Conservation (phyloP, 2,329 filamentous ascomycete genomes). For the Colletotrichum australisinense region DNA sequence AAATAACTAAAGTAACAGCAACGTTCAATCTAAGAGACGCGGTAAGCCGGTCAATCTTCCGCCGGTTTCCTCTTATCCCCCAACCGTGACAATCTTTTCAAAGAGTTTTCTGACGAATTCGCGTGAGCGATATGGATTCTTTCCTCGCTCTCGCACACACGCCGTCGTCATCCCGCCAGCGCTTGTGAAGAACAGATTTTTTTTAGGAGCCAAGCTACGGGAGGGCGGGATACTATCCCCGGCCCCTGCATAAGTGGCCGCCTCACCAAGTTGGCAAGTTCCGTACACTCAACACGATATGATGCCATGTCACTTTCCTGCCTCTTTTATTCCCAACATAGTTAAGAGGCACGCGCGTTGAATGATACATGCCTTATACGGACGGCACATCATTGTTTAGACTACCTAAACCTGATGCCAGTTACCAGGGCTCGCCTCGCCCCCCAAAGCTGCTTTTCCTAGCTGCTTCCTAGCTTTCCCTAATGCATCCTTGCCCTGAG, state of each 20-base stretch:
- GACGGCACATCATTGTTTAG: neutral
- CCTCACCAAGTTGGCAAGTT: neutral
- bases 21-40: too few relatives aligned
- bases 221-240: slow-evolving; percentile 18
- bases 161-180: neutral
- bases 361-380: neutral
- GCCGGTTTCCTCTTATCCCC: too few relatives aligned
- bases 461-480: neutral
- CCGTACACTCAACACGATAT: neutral
- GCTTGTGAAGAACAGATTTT: neutral
- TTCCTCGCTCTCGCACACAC: too few relatives aligned
- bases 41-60: too few relatives aligned
- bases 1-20: too few relatives aligned
- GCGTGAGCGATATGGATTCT: too few relatives aligned
- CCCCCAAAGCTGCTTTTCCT: neutral
- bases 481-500: neutral
- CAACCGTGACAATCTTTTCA: too few relatives aligned
- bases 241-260: slow-evolving; percentile 17
- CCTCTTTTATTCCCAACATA: neutral
- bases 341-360: too few relatives aligned
- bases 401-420: neutral
- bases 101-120: too few relatives aligned
- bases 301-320: slow-evolving; percentile 1
- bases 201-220: neutral
- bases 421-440: neutral